Evolutionary conservation across 371 early-diverging fungal species (phyloP).

Genomic region (Apophysomyces trapeziformis): DNA sequence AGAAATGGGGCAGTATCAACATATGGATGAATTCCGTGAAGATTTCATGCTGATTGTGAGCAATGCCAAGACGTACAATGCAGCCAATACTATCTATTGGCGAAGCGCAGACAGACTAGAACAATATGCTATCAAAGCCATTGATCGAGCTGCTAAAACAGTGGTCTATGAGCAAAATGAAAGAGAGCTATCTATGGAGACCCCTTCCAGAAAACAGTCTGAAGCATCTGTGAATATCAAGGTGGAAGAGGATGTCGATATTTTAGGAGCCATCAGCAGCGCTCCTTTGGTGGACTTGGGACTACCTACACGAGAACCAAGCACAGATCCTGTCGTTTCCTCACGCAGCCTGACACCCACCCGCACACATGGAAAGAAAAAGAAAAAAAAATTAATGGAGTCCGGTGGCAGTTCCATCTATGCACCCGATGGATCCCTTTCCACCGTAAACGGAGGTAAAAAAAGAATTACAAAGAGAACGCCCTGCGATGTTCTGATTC

Average conservation of each 20-base stretch:
- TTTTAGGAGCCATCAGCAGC: slow-evolving; percentile 42
- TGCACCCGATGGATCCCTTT: slow-evolving; percentile 50
- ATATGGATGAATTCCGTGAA: slow-evolving; percentile 56
- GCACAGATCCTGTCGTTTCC: slow-evolving; percentile 31
- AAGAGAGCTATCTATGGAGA: background rate
- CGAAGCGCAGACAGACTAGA: slow-evolving; percentile 70
- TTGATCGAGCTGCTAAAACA: slow-evolving; percentile 62
- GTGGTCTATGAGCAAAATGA: slow-evolving; percentile 43
- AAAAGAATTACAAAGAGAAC: background rate
- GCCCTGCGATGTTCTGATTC: background rate
- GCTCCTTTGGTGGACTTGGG: slow-evolving; percentile 31
- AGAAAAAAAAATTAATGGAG: slow-evolving; percentile 35
- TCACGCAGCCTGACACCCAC: slow-evolving; percentile 15
- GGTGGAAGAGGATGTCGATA: slow-evolving; percentile 57
- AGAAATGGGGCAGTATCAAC: slow-evolving; percentile 47
- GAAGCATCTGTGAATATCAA: background rate
- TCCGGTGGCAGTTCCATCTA: slow-evolving; percentile 45
- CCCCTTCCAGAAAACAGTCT: background rate
- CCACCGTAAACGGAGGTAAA: slow-evolving; percentile 45
- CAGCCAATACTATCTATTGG: slow-evolving; percentile 76
- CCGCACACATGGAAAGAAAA: slow-evolving; percentile 44
- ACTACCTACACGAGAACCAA: slow-evolving; percentile 25
- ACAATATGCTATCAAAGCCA: slow-evolving; percentile 58
- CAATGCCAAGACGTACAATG: slow-evolving; percentile 79
- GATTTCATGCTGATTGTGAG: slow-evolving; percentile 73